Percentiles rank a stretch among this genome's conserved stretches.
Conservation (phyloP, 2,329 filamentous ascomycete species). For the Diaporthe sp. region DNA sequence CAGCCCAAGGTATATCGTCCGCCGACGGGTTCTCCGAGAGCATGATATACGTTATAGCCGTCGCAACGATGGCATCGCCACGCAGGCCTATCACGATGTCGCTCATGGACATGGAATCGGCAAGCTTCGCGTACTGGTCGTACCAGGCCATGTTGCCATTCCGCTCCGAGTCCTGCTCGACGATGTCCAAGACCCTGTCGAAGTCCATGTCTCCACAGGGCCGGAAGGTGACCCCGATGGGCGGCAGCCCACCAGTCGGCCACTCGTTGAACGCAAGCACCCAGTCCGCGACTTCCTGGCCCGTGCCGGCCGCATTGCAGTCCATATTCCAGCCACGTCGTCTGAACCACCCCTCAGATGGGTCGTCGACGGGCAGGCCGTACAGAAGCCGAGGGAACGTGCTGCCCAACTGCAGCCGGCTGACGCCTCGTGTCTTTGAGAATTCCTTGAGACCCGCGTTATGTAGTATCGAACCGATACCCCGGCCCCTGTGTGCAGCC, state of each 20-base stretch:
- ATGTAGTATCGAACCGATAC: constrained; percentile 68
- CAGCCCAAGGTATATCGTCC: constrained; percentile 69
- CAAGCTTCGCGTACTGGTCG: constrained; percentile 69
- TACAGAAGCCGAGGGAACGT: constrained; percentile 71
- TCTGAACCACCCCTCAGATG: constrained; percentile 65
- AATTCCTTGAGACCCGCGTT: constrained; percentile 64
- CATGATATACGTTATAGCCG: constrained; percentile 67
- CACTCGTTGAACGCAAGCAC: constrained; percentile 65
- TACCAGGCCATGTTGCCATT: constrained; percentile 69
- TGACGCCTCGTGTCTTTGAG: constrained; percentile 64
- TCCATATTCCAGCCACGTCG: constrained; percentile 67
- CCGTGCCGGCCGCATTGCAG: constrained; percentile 58
- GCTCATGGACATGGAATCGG: constrained; percentile 60
- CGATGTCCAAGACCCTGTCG: constrained; percentile 62
- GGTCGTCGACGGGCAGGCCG: constrained; percentile 61
- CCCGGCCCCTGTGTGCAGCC: constrained; percentile 60
- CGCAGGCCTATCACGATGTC: constrained; percentile 69
- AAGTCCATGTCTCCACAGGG: constrained; percentile 62
- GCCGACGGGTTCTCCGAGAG: constrained; percentile 60
- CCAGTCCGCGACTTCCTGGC: constrained; percentile 67
- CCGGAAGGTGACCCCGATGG: constrained; percentile 59
- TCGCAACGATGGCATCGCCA: constrained; percentile 62
- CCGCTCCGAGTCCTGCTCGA: constrained; percentile 60
- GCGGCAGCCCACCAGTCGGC: constrained; percentile 56
- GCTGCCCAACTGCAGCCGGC: constrained; percentile 68